Percentiles rank a stretch among this genome's conserved stretches.
These are phyloP conservation scores for Fusarium xylarioides DNA, from an alignment of 2,329 filamentous ascomycete genomes.

Conservation along the genomic window DNA sequence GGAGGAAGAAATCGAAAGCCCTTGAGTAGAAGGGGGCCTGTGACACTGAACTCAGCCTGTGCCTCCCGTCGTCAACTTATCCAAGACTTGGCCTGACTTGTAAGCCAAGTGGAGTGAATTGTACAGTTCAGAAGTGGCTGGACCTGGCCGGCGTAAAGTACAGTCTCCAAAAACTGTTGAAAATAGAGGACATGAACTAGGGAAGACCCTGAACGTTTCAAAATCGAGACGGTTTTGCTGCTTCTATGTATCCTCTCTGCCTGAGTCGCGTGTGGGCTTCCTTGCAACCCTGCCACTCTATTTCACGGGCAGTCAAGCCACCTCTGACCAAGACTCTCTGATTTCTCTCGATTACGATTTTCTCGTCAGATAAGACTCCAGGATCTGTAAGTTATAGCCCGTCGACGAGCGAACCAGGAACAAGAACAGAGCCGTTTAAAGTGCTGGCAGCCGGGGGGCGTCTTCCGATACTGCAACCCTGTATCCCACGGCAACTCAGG, in stretches of 20 bases:
- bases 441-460: slow-evolving; percentile 31
- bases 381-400: slow-evolving; percentile 16
- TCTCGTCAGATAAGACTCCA: slow-evolving; percentile 14
- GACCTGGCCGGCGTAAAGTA: slow-evolving; percentile 6
- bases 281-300: slow-evolving; percentile 28
- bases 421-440: slow-evolving; percentile 22
- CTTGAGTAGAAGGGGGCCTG: slow-evolving; percentile 27
- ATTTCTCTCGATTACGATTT: slow-evolving; percentile 3
- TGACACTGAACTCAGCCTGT: slow-evolving; percentile 25
- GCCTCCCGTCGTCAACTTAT: slow-evolving; percentile 1
- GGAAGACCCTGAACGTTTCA: slow-evolving; percentile 11
- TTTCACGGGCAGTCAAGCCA: slow-evolving; percentile 2
- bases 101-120: not conserved
- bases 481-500: slow-evolving; percentile 27
- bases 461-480: slow-evolving; percentile 21
- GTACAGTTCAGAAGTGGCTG: slow-evolving; percentile 9
- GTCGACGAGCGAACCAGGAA: slow-evolving; percentile 23
- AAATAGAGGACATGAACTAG: slow-evolving; percentile 1
- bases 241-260: slow-evolving; percentile 16
- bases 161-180: not conserved
- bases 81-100: not conserved
- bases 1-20: slow-evolving; percentile 22
- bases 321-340: not conserved
- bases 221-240: slow-evolving; percentile 8
- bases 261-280: not conserved